Evolutionary conservation across 495 filamentous ascomycete genomes (phyloP).

Genomic region (Friedmanniomyces endolithicus): DNA sequence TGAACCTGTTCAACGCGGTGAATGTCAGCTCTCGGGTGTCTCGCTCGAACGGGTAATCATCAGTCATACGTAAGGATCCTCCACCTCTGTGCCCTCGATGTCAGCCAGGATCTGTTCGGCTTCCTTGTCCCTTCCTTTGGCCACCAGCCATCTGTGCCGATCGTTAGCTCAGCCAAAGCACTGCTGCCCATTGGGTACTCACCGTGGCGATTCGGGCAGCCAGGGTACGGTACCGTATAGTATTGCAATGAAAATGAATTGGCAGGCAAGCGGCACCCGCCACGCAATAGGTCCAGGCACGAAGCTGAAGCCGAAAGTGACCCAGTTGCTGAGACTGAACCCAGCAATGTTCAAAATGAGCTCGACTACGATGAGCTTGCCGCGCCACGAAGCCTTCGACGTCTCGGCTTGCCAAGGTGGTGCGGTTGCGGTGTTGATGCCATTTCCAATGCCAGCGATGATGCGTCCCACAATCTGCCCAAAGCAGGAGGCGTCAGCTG

Average conservation of each 20-base stretch:
- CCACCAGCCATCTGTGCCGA: slow-evolving; percentile 35
- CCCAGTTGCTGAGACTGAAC: slow-evolving; percentile 43
- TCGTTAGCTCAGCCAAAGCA: no score
- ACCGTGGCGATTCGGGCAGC: slow-evolving; percentile 42
- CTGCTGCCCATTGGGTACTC: no score
- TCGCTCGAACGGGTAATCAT: slow-evolving; percentile 6
- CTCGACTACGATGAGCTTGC: slow-evolving; percentile 49
- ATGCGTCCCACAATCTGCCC: slow-evolving; percentile 40
- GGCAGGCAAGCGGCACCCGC: slow-evolving; percentile 48
- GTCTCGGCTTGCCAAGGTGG: slow-evolving; percentile 57
- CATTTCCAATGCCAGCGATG: slow-evolving; percentile 46
- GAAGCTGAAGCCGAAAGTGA: slow-evolving; percentile 47
- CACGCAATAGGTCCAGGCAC: slow-evolving; percentile 32
- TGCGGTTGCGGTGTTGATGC: slow-evolving; percentile 51
- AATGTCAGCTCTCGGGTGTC: no score
- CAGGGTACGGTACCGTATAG: slow-evolving; percentile 40
- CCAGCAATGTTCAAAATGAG: slow-evolving; percentile 50
- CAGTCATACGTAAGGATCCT: slow-evolving; percentile 33
- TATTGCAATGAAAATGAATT: slow-evolving; percentile 45
- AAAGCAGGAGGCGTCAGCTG: not conserved
- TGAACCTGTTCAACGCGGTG: slow-evolving; percentile 14
- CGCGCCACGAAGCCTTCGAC: slow-evolving; percentile 44
- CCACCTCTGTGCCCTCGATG: slow-evolving; percentile 34
- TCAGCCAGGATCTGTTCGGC: slow-evolving; percentile 39
- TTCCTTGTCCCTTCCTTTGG: slow-evolving; percentile 34